Base-by-base conservation (phyloP, 1,284 basidiomycete species). In the Ustilago curta region DNA sequence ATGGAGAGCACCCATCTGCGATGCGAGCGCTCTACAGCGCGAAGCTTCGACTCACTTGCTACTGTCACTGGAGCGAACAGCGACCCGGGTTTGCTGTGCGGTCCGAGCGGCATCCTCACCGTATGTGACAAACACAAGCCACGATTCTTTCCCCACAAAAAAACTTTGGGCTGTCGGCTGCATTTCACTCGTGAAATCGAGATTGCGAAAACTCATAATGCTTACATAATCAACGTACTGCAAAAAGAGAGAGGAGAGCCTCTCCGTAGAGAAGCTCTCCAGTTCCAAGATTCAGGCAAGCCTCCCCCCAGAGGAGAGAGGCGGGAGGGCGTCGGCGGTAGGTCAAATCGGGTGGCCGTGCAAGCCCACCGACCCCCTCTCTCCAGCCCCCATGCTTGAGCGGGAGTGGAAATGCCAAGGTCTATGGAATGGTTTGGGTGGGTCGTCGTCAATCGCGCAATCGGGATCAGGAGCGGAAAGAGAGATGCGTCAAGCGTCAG, bases 331-430 rank as follows among this genome's bases (percentile, higher is more conserved):
- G 63, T 70, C 72, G 64, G 63, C 72, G 68, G 72, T 75, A 68
- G 68, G 72, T 59, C 72, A 75, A 75, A 75, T 60, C 59, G 72
- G 72, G 72, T 75, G 72, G 72, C 72, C 68, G 72, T 75, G 72
- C 72, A 75, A 75, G 72, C 72, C 72, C 72, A 59, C 63, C 64
- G 72, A 70, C 64, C 59, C 68, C 72, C 72, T 70, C 72, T 75
- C 72, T 70, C 72, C 72, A 75, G 64, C 68, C 57, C 72, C 48
- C 72, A 75, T 75, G 72, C 72, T 31, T 75, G 72, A 75, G 72
- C 72, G 72, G 54, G 72, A 75, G 68, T 70, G 72, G 72, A 75
- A 75, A 70, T 75, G 72, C 72, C 72, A 75, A 75, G 72, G 72
- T 75, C 72, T 70, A 52, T 59, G 52, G 43, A 61, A 54, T 23